Evolutionary conservation across 441 rosid genomes (phyloP), one percentile per base, ranked within the genome.

Genomic region (Dalechampia spathulata): DNA sequence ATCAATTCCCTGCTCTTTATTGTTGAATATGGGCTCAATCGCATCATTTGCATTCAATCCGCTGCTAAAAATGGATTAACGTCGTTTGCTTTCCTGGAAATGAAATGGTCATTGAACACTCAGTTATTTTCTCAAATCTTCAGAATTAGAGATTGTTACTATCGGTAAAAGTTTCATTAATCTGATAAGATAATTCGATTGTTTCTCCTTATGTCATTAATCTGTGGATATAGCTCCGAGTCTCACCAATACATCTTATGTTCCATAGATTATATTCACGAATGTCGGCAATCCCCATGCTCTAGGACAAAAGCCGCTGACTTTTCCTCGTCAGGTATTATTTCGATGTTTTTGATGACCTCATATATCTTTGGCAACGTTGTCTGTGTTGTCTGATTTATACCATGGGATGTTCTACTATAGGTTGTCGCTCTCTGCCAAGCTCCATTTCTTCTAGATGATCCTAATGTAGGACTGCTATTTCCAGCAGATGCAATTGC

Each of bases 241-340:
- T 62, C 60, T 59, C 34, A 55, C 36, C 37, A 8, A 3, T 3
- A 41, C 40, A 58, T 17, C 60, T 68, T 40, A 30, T 55, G 26
- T 57, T n/a, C 51, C 37, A 55, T 78, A 92, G 98, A 92, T 92
- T 66, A 82, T 92, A 64, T 92, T 92, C 76, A 92, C 98, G 51
- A 92, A 92, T 71, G 96, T 92, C 51, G 98, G 98, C 65, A 88
- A 92, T 64, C 98, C 99, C 72, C 99, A 92, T 72, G 99, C 96
- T 62, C 73, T 86, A 38, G 96, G 96, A 62, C 96, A 88, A 84
- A 92, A 79, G 81, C 99, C 96, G 1, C 49, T 92, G 63, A 83
- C 85, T 34, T 92, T 92, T 66, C 90, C 99, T 67, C 96, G 97
- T 20, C 96, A 88, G 87, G 99, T 92, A 51, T 46, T 1, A 34